A percentile compares a stretch with the other conserved stretches of the same genome.
These are phyloP conservation scores for Quercus agrifolia DNA, from an alignment of 306 rosid species.

Conservation along the genomic window DNA sequence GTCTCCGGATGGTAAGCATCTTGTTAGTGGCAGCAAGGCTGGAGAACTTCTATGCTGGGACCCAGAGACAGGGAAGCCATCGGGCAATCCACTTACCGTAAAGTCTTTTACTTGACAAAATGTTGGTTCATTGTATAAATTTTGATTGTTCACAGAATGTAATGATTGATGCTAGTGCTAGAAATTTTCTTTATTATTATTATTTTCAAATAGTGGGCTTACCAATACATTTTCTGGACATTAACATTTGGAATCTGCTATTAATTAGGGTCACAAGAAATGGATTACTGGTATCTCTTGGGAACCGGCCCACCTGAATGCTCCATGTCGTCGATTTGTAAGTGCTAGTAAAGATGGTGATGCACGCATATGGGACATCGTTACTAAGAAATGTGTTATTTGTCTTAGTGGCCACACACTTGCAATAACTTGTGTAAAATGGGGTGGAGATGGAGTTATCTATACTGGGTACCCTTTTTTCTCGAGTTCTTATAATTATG, in stretches of 20 bases:
- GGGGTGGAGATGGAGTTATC: slow-evolving; percentile 98
- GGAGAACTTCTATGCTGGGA: slow-evolving; percentile 94
- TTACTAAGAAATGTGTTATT: slow-evolving; percentile 57
- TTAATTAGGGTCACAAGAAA: slow-evolving; percentile 83
- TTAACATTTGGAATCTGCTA: slow-evolving; percentile 3
- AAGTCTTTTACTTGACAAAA: slow-evolving; percentile 18
- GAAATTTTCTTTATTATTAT: not conserved
- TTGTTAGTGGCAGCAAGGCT: slow-evolving; percentile 91
- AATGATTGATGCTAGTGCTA: not conserved
- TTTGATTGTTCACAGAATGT: not conserved
- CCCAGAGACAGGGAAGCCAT: slow-evolving; percentile 81
- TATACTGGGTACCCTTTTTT: slow-evolving; percentile 69
- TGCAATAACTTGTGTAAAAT: slow-evolving; percentile 87
- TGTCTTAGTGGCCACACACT: slow-evolving; percentile 86
- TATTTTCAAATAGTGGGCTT: not conserved
- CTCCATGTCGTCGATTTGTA: slow-evolving; percentile 91
- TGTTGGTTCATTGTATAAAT: not conserved
- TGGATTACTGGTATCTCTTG: slow-evolving; percentile 96
- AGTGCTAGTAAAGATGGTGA: slow-evolving; percentile 98
- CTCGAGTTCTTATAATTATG: not conserved
- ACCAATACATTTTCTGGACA: not conserved
- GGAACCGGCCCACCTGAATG: slow-evolving; percentile 86
- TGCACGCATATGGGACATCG: slow-evolving; percentile 92
- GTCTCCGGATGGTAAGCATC: slow-evolving; percentile 93
- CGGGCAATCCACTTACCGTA: slow-evolving; percentile 66